phyloP scores from a whole-genome alignment of 768 basidiomycete genomes.

The Leccinum pellstonianum region DNA sequence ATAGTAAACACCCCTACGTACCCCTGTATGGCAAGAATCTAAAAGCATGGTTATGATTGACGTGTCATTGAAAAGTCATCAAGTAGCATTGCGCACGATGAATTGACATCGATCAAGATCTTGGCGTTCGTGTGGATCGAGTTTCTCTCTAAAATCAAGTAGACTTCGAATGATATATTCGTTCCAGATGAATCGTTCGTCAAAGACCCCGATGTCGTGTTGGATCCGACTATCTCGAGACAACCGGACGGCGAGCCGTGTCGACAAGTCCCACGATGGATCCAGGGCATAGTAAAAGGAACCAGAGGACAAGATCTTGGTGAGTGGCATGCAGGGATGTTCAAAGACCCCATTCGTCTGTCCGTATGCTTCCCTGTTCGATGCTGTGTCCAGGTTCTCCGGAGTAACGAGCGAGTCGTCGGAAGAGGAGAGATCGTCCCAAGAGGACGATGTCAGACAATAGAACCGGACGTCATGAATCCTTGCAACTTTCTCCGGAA shows the following conservation, averaged over 20 bases:
- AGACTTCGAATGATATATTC: conserved; percentile 84
- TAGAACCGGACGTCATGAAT: conserved; percentile 91
- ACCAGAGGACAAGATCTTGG: conserved; percentile 87
- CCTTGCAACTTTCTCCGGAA: conserved; percentile 68
- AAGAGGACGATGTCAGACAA: conserved; percentile 77
- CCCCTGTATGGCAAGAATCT: conserved; percentile 93
- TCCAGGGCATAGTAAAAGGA: conserved; percentile 90
- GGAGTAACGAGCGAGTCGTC: conserved; percentile 55
- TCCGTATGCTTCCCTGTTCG: conserved; percentile 45
- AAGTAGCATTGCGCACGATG: conserved; percentile 53
- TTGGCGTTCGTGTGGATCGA: conserved; percentile 65
- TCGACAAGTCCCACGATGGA: conserved; percentile 87
- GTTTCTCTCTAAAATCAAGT: conserved; percentile 80
- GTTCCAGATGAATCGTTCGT: conserved; percentile 94
- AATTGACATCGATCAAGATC: conserved; percentile 85
- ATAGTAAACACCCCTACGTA: conserved; percentile 84
- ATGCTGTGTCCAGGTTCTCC: conserved; percentile 49
- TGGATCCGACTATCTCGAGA: conserved; percentile 44
- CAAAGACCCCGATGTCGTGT: conserved; percentile 61
- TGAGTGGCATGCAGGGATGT: conserved; percentile 87
- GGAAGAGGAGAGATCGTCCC: conserved; percentile 70
- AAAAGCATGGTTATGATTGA: conserved; percentile 7
- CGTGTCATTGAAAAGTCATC: conserved; percentile 8
- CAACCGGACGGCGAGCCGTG: conserved; percentile 71
- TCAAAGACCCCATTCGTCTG: conserved; percentile 62